These are phyloP conservation scores for Trichothecium roseum DNA, from an alignment of 2,329 filamentous ascomycete species.

Conservation along the genomic window DNA sequence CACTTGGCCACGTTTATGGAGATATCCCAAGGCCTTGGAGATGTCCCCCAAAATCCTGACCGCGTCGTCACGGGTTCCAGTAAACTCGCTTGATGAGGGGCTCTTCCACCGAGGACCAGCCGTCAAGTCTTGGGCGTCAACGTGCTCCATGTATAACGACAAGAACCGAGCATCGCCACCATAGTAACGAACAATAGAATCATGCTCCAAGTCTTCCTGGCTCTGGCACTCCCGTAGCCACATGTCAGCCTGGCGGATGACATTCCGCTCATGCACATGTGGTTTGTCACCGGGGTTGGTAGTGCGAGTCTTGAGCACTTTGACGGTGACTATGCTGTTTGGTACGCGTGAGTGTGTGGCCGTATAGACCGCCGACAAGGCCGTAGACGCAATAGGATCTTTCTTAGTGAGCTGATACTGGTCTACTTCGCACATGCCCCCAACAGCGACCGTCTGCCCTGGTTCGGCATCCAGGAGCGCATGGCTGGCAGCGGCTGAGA, in stretches of 20 bases:
- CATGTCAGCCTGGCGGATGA: slow-evolving; percentile 49
- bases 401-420: slow-evolving; percentile 44
- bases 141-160: slow-evolving; percentile 51
- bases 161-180: slow-evolving; percentile 50
- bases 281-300: slow-evolving; percentile 30
- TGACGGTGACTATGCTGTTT: slow-evolving; percentile 47
- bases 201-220: slow-evolving; percentile 43
- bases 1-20: slow-evolving; percentile 41
- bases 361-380: slow-evolving; percentile 45
- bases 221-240: slow-evolving; percentile 48
- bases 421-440: slow-evolving; percentile 39
- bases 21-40: slow-evolving; percentile 41
- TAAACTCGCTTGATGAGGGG: slow-evolving; percentile 35
- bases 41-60: slow-evolving; percentile 44
- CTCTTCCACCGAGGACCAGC: slow-evolving; percentile 38
- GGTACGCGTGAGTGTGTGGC: slow-evolving; percentile 41
- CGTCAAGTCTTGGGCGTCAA: slow-evolving; percentile 45
- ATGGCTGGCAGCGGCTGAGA: slow-evolving; percentile 34
- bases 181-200: slow-evolving; percentile 47
- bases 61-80: slow-evolving; percentile 37
- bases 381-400: slow-evolving; percentile 44
- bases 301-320: slow-evolving; percentile 46
- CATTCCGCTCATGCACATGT: slow-evolving; percentile 39
- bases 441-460: slow-evolving; percentile 37
- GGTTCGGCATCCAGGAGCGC: slow-evolving; percentile 39